These are phyloP conservation scores for Diaporthe destruens DNA, from an alignment of 2,329 filamentous ascomycete species.

Conservation along the genomic window DNA sequence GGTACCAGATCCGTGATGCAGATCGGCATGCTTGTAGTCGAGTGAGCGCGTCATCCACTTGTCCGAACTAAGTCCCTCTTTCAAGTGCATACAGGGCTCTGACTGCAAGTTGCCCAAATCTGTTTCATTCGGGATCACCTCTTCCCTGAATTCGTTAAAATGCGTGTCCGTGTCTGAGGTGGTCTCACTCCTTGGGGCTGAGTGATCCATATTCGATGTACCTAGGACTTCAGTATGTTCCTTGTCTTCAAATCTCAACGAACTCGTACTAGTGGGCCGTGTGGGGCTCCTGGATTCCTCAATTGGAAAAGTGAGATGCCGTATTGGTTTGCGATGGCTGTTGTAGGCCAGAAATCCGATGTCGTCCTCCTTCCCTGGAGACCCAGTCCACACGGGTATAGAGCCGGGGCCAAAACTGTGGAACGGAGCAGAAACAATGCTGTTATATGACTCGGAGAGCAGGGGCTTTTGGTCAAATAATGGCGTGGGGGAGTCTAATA, in stretches of 20 bases:
- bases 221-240: too few species aligned
- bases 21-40: background rate
- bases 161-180: too few species aligned
- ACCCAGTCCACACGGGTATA: background rate
- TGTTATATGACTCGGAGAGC: background rate
- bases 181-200: background rate
- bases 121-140: background rate
- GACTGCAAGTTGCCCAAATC: background rate
- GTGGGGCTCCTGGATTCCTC: background rate
- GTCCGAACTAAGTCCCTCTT: background rate
- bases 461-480: background rate
- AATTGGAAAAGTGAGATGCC: background rate
- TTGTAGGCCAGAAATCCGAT: background rate
- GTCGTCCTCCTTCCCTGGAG: too few species aligned
- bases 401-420: too few species aligned
- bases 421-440: too few species aligned
- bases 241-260: background rate
- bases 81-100: background rate
- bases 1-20: background rate
- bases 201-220: background rate
- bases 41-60: background rate
- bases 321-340: background rate
- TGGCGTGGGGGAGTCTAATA: background rate
- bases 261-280: fast-evolving
- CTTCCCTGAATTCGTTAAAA: background rate